Evolutionary conservation across 2,329 filamentous ascomycete species (phyloP), one percentile per base, ranked within the genome.

Genomic region (Ophiosphaerella herpotricha): DNA sequence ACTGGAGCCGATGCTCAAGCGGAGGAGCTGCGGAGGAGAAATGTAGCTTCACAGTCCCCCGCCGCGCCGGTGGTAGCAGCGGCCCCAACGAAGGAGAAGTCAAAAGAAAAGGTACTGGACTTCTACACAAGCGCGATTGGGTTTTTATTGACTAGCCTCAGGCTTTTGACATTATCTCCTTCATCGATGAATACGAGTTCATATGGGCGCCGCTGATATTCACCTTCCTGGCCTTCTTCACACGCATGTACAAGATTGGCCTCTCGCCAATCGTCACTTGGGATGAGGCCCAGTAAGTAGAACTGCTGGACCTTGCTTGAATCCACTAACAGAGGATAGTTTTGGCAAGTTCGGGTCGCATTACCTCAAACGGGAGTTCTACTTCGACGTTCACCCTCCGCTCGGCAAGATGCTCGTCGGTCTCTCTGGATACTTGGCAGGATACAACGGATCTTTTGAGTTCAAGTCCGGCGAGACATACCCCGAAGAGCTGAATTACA

Each of bases 381-480:
- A 99, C 83, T 99, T 99, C 78, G 90, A 96, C 81, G 89, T 95
- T 50, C 90, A 96, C 75, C 94, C 94, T 59, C 94, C 94, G 46
- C 85, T 99, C 54, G 94, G 94, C 72, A 99, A 99, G 81, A 97
- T 99, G 85, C 86, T 99, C 48, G 93, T 99, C 64, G 94, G 94
- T 56, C 83, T 99, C 43, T 97, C 94, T 6, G 94, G 94, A 71
- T 96, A 95, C 71, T 82, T 99, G 54, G 95, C 93, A 61, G 93
- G 93, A 60, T 99, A 99, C 81, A 99, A 99, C 79, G 94, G 94
- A 50, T 95, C 93, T 4, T 99, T 99, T 77, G 94, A 99, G 72
- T 99, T 99, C 83, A 99, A 99, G 77, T 97, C 93, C 46, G 94
- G 94, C 72, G 94, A 97, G 71, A 91, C 85, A 46, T 99, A 99